A percentile compares a stretch with the other conserved stretches of the same genome.
Conservation (phyloP, 2,329 filamentous ascomycete genomes). For the Pestalotiopsis sp. region DNA sequence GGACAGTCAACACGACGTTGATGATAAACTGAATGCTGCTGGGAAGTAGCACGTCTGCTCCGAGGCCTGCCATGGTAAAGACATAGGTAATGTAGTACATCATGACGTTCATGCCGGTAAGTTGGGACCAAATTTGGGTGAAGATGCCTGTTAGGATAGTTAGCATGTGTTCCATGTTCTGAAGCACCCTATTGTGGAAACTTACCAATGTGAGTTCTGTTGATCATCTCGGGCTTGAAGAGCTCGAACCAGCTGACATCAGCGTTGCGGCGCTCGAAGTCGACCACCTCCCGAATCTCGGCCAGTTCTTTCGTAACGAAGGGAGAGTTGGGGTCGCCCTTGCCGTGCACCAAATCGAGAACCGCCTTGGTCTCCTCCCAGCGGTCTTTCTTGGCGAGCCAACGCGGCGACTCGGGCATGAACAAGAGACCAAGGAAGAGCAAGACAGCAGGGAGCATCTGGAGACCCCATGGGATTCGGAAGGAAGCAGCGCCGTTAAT, state of each 20-base stretch:
- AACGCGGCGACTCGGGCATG: conserved; percentile 53
- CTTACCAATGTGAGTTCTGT: conserved; percentile 68
- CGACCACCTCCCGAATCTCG: conserved; percentile 74
- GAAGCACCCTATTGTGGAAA: background rate
- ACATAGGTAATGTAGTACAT: conserved; percentile 74
- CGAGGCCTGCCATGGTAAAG: conserved; percentile 73
- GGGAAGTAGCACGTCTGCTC: conserved; percentile 62
- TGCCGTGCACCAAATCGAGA: conserved; percentile 61
- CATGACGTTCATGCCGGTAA: conserved; percentile 79
- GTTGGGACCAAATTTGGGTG: conserved; percentile 75
- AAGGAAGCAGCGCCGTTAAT: conserved; percentile 49
- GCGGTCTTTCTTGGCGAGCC: conserved; percentile 52
- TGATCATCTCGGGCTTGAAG: conserved; percentile 73
- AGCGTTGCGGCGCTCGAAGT: conserved; percentile 72
- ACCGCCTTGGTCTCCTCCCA: conserved; percentile 50
- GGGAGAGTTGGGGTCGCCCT: conserved; percentile 65
- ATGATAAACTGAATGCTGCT: conserved; percentile 77
- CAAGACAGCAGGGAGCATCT: conserved; percentile 46
- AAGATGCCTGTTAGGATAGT: conserved; percentile 50
- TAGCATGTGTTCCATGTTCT: background rate
- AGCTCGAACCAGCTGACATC: conserved; percentile 75
- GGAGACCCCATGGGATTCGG: conserved; percentile 52
- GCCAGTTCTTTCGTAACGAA: conserved; percentile 70
- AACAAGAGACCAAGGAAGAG: conserved; percentile 45
- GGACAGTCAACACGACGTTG: conserved; percentile 79